Conservation (phyloP, 139 green algal species). For the Mesostigma viride region DNA sequence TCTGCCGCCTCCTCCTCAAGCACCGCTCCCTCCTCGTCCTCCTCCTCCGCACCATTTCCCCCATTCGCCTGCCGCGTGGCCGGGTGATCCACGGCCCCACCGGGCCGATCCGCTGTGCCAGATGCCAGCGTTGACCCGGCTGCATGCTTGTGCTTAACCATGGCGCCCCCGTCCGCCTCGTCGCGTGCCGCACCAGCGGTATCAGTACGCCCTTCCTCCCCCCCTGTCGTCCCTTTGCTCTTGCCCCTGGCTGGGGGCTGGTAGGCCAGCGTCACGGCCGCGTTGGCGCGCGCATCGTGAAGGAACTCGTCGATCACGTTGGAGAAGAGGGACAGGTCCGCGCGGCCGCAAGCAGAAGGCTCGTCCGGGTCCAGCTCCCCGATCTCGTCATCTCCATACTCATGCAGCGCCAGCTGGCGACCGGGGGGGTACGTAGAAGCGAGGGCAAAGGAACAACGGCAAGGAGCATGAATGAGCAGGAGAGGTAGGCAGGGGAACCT, state of each 20-base stretch:
- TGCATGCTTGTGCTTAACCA: no score
- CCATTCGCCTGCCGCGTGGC: not conserved
- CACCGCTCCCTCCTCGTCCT: not conserved
- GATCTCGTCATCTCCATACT: slow-evolving; percentile 64
- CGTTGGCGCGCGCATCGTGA: slow-evolving; percentile 10
- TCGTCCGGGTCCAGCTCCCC: slow-evolving; percentile 53
- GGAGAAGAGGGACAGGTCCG: slow-evolving; percentile 41
- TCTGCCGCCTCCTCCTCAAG: not conserved
- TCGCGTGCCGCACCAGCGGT: not conserved
- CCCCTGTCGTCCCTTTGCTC: not conserved
- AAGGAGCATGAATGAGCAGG: no score
- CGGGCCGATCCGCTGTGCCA: no score
- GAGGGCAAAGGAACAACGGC: no score
- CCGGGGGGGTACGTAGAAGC: no score
- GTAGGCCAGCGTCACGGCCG: not conserved
- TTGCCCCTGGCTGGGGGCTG: not conserved
- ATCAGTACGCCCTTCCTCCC: no score
- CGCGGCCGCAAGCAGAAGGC: slow-evolving; percentile 15
- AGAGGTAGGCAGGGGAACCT: no score
- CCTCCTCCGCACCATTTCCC: not conserved
- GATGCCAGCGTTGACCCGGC: no score
- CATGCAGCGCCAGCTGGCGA: slow-evolving; percentile 23
- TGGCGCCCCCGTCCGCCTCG: no score
- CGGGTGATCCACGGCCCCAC: no score
- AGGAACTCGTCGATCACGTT: slow-evolving; percentile 68